Evolutionary conservation across 768 basidiomycete species (phyloP).

Genomic region (Tricholoma flavovirens): DNA sequence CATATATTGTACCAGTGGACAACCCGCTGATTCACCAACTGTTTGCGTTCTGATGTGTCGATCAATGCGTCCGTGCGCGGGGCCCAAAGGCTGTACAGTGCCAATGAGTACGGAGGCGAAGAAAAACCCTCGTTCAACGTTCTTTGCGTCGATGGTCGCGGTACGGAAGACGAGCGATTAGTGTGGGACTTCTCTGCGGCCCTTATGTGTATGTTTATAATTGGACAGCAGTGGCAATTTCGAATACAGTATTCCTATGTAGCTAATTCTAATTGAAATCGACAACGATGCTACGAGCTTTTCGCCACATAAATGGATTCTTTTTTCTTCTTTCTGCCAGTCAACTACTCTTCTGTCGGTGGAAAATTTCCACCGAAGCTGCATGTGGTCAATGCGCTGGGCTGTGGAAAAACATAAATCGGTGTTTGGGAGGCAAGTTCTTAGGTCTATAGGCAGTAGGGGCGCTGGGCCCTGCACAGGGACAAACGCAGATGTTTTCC

Average conservation of each 20-base stretch:
- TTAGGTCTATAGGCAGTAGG: neutral
- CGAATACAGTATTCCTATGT: too few relatives aligned
- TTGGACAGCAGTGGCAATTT: neutral
- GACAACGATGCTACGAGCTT: neutral
- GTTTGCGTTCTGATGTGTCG: neutral
- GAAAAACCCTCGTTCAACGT: neutral
- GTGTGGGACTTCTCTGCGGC: conserved; percentile 4
- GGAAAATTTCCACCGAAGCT: too few relatives aligned
- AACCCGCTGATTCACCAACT: neutral
- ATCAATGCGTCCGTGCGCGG: neutral
- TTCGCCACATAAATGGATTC: too few relatives aligned
- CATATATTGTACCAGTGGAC: conserved; percentile 20
- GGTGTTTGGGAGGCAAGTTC: neutral
- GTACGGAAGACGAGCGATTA: conserved; percentile 3
- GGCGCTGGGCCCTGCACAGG: neutral
- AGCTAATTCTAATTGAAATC: neutral
- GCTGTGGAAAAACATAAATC: neutral
- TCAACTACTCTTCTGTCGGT: too few relatives aligned
- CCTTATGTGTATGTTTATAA: neutral
- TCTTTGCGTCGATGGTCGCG: conserved; percentile 1
- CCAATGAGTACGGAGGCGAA: neutral
- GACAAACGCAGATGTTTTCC: too few relatives aligned
- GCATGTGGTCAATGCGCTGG: too few relatives aligned
- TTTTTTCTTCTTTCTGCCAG: neutral
- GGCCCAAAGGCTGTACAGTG: conserved; percentile 1